These are phyloP conservation scores for Microdochium trichocladiopsis DNA, from an alignment of 2,329 filamentous ascomycete genomes.

Conservation along the genomic window DNA sequence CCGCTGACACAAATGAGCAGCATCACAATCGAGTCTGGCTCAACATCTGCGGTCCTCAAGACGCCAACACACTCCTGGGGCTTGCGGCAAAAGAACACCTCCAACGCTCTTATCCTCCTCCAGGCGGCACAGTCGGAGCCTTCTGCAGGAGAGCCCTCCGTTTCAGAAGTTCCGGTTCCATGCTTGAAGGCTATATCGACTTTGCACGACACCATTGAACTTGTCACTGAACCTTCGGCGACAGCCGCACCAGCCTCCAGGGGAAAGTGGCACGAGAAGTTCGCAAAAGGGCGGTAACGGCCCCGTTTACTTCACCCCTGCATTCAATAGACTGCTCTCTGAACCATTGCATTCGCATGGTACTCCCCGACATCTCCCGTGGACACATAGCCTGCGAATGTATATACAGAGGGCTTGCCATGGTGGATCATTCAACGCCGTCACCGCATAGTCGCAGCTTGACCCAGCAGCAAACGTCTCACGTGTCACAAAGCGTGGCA, in stretches of 20 bases:
- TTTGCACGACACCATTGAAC: slow-evolving; percentile 56
- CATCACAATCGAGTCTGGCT: slow-evolving; percentile 40
- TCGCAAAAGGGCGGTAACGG: slow-evolving; percentile 36
- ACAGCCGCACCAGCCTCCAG: slow-evolving; percentile 21
- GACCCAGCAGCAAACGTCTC: too few species aligned
- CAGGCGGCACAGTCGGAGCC: slow-evolving; percentile 15
- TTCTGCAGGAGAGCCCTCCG: background rate
- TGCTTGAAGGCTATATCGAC: slow-evolving; percentile 44
- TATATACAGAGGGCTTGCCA: too few species aligned
- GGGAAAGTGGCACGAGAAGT: slow-evolving; percentile 56
- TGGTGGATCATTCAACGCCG: too few species aligned
- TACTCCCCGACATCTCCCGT: too few species aligned
- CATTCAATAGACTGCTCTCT: too few species aligned
- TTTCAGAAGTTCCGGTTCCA: slow-evolving; percentile 17
- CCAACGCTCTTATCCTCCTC: slow-evolving; percentile 56
- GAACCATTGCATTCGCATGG: too few species aligned
- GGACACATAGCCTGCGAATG: too few species aligned
- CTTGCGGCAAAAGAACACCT: slow-evolving; percentile 60
- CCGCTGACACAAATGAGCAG: slow-evolving; percentile 18
- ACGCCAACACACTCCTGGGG: slow-evolving; percentile 46
- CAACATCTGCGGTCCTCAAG: slow-evolving; percentile 45
- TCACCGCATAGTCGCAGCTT: too few species aligned
- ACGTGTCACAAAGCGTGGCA: too few species aligned
- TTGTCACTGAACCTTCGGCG: slow-evolving; percentile 35
- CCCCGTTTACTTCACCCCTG: background rate